Evolutionary conservation across 2,329 filamentous ascomycete species (phyloP).

Genomic region (Phialemonium atrogriseum): DNA sequence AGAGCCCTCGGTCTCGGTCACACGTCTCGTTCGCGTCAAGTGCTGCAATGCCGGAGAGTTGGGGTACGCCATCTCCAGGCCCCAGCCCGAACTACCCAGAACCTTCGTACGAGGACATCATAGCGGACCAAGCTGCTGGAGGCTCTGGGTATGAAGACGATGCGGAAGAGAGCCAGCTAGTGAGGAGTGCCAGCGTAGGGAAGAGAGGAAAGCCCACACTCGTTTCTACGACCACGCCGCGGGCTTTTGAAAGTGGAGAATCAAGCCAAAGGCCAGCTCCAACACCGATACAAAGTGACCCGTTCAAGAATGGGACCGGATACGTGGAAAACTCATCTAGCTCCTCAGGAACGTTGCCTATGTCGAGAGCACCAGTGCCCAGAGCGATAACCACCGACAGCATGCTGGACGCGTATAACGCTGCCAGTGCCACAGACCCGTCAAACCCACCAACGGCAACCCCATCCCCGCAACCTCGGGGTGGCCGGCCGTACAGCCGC

Average conservation of each 20-base stretch:
- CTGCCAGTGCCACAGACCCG: slow-evolving; percentile 36
- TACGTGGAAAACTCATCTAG: slow-evolving; percentile 38
- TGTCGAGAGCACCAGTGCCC: slow-evolving; percentile 14
- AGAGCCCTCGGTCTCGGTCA: slow-evolving; percentile 49
- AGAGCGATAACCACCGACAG: slow-evolving; percentile 30
- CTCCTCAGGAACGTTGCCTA: slow-evolving; percentile 34
- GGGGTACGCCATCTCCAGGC: slow-evolving; percentile 43
- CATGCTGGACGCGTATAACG: slow-evolving; percentile 42
- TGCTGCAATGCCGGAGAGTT: slow-evolving; percentile 61
- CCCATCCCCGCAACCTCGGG: slow-evolving; percentile 16
- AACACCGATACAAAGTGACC: slow-evolving; percentile 25
- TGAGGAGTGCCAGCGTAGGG: slow-evolving; percentile 53
- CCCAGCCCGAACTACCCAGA: slow-evolving; percentile 37
- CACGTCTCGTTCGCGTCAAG: slow-evolving; percentile 64
- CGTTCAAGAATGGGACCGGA: slow-evolving; percentile 35
- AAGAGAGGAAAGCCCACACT: slow-evolving; percentile 51
- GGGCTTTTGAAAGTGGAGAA: slow-evolving; percentile 17
- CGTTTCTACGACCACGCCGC: slow-evolving; percentile 30
- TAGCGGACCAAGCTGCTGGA: slow-evolving; percentile 40
- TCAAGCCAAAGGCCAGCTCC: slow-evolving; percentile 24
- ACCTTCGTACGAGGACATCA: slow-evolving; percentile 41
- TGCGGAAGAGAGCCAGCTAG: slow-evolving; percentile 47
- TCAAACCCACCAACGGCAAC: slow-evolving; percentile 18
- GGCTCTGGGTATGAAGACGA: slow-evolving; percentile 35
- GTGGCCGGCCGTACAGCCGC: slow-evolving; percentile 28